A percentile compares a stretch with the other conserved stretches of the same genome.
These are phyloP conservation scores for Alnus rubra DNA, from an alignment of 306 rosid genomes.

Conservation along the genomic window DNA sequence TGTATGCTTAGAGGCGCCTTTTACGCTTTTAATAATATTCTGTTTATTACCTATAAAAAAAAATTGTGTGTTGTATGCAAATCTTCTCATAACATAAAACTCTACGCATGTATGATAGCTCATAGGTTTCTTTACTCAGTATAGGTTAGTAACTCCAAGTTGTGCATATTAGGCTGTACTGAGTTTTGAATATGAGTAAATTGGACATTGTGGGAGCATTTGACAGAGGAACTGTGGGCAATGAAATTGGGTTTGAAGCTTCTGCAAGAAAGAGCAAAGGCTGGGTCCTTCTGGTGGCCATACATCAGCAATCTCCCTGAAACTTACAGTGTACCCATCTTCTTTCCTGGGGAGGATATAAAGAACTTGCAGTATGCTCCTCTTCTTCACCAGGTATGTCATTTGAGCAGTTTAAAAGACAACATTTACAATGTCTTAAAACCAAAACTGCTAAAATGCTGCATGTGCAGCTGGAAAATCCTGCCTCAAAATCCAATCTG, in stretches of 20 bases:
- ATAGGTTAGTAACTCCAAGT: conserved; percentile 48
- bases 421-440: neutral
- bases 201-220: conserved; percentile 85
- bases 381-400: conserved; percentile 81
- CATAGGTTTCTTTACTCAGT: conserved; percentile 16
- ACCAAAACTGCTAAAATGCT: neutral
- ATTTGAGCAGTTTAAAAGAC: conserved; percentile 6
- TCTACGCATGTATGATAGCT: neutral
- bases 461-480: neutral
- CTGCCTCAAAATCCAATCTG: neutral
- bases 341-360: conserved; percentile 80
- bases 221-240: conserved; percentile 99
- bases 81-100: neutral
- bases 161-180: conserved; percentile 53
- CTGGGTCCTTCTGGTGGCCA: conserved; percentile 97
- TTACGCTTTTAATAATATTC: no score
- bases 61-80: neutral
- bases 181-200: conserved; percentile 77
- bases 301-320: conserved; percentile 89
- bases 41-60: no score
- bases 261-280: conserved; percentile 87
- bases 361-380: conserved; percentile 98
- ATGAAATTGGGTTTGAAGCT: conserved; percentile 97
- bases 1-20: no score
- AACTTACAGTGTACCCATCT: conserved; percentile 71